phyloP scores from a whole-genome alignment of 176 grass and related monocot genomes.

The Eremochloa ophiuroides region DNA sequence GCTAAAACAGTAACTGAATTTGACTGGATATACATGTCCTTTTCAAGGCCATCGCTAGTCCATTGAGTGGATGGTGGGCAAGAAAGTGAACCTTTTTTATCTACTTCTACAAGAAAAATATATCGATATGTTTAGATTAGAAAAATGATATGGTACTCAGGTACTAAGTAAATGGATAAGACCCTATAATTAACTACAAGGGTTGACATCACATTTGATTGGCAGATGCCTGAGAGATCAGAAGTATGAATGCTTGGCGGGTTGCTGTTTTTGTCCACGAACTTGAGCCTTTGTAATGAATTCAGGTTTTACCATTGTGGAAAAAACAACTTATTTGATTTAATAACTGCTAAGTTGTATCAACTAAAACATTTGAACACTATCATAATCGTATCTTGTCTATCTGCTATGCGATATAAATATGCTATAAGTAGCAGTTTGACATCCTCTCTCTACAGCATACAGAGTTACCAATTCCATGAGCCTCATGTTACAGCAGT shows the following conservation, averaged over 20 bases:
- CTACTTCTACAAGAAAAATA: constrained; percentile 53
- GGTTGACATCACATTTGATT: neutral
- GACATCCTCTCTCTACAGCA: neutral
- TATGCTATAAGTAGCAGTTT: constrained; percentile 10
- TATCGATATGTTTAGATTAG: constrained; percentile 10
- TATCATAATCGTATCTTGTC: neutral
- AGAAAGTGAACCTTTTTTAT: constrained; percentile 49
- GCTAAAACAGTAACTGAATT: constrained; percentile 83
- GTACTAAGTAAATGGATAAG: constrained; percentile 18
- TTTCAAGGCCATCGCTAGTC: constrained; percentile 85
- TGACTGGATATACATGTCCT: constrained; percentile 84
- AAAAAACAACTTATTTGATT: neutral
- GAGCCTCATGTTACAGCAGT: constrained; percentile 6
- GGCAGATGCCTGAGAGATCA: neutral
- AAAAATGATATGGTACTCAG: neutral
- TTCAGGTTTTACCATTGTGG: neutral
- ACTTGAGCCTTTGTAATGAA: neutral
- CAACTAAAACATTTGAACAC: neutral
- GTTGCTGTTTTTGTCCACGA: neutral
- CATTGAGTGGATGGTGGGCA: constrained; percentile 71
- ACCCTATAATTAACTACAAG: neutral
- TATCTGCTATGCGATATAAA: constrained; percentile 4
- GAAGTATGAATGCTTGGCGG: neutral
- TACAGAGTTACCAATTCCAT: neutral
- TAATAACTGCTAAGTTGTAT: neutral